Conservation (phyloP, 331 rosid species). For the Spiraea crenata region DNA sequence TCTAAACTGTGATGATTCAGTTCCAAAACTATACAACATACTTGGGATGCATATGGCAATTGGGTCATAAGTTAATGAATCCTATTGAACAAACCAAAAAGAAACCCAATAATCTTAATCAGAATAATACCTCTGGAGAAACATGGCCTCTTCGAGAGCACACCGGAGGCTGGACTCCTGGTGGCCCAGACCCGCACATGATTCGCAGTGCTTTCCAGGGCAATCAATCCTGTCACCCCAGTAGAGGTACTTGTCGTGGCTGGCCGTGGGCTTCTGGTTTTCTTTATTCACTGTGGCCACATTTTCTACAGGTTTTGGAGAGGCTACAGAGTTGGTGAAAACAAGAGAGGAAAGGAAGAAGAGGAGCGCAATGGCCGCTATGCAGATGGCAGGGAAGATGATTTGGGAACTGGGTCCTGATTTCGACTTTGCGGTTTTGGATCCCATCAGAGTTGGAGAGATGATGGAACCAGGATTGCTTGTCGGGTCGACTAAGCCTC, state of each 20-base stretch:
- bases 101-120: constrained; percentile 5
- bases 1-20: neutral
- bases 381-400: constrained; percentile 31
- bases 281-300: constrained; percentile 6
- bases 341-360: constrained; percentile 48
- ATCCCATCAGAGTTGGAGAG: constrained; percentile 45
- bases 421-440: constrained; percentile 41
- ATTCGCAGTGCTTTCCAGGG: constrained; percentile 84
- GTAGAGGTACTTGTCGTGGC: constrained; percentile 60
- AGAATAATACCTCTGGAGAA: constrained; percentile 44
- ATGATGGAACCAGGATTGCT: neutral
- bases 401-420: constrained; percentile 51
- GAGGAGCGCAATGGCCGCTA: constrained; percentile 40
- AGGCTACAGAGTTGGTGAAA: constrained; percentile 33
- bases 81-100: neutral
- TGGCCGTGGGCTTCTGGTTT: constrained; percentile 20
- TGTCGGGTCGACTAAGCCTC: neutral
- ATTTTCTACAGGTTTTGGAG: constrained; percentile 19
- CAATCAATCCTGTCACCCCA: constrained; percentile 92
- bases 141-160: constrained; percentile 78
- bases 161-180: constrained; percentile 96
- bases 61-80: neutral
- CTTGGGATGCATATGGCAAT: neutral
- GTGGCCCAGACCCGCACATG: constrained; percentile 88
- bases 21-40: neutral